Percentiles rank a stretch among this genome's conserved stretches.
phyloP scores from a whole-genome alignment of 2,329 filamentous ascomycete species.

The Biscogniauxia mediterranea region DNA sequence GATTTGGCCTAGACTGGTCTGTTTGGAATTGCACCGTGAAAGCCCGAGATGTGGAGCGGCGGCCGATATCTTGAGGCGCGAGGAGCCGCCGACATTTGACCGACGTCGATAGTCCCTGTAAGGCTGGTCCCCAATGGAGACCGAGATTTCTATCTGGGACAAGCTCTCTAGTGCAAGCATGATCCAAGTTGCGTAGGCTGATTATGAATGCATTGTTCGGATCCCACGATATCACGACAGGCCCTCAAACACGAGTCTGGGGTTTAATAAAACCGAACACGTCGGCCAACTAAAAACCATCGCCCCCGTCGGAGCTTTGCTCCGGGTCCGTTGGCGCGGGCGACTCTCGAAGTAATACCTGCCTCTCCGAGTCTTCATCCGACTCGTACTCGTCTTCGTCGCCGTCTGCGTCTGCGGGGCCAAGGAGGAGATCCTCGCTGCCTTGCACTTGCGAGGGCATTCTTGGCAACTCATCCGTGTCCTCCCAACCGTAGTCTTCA shows the following conservation, averaged over 20 bases:
- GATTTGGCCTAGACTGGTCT: conserved; percentile 9
- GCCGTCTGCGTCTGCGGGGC: conserved; percentile 40
- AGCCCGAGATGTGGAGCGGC: conserved; percentile 26
- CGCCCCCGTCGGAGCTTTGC: conserved; percentile 12
- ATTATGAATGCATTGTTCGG: neutral
- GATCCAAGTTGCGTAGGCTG: conserved; percentile 8
- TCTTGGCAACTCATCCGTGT: conserved; percentile 59
- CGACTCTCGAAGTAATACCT: conserved; percentile 10
- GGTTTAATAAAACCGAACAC: neutral
- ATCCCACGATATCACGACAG: conserved; percentile 2
- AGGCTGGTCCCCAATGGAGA: conserved; percentile 16
- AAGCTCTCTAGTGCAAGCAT: conserved; percentile 11
- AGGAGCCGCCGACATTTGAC: conserved; percentile 26
- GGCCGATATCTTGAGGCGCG: conserved; percentile 17
- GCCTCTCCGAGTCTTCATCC: conserved; percentile 26
- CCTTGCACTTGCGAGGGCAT: conserved; percentile 68
- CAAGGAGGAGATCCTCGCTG: conserved; percentile 61
- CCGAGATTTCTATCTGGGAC: conserved; percentile 7
- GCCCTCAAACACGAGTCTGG: neutral
- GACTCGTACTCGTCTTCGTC: conserved; percentile 41
- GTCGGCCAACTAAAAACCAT: neutral
- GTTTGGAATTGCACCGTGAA: conserved; percentile 24
- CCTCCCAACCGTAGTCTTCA: conserved; percentile 72
- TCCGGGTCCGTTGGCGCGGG: conserved; percentile 11
- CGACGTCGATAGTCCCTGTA: conserved; percentile 20